These are phyloP conservation scores for Chaetomium sp. DNA, from an alignment of 2,329 filamentous ascomycete genomes.

Conservation along the genomic window DNA sequence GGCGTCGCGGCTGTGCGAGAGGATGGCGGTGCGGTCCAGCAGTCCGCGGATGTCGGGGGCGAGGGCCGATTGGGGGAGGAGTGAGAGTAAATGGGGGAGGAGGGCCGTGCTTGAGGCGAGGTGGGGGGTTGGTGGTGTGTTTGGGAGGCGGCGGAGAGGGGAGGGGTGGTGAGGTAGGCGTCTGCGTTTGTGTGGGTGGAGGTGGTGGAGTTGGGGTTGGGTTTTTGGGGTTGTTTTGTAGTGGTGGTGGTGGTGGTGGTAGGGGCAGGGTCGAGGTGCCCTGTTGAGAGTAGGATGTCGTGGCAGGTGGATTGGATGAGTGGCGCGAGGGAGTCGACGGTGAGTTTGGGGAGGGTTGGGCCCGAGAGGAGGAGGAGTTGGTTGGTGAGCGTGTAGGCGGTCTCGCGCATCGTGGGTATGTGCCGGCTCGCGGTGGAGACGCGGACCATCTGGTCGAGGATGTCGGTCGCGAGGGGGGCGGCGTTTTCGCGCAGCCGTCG, in stretches of 20 bases:
- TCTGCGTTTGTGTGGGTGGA: slow-evolving; percentile 65
- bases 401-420: slow-evolving; percentile 57
- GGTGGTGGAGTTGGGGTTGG: slow-evolving; percentile 28
- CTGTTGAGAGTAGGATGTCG: slow-evolving; percentile 65
- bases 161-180: slow-evolving; percentile 61
- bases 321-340: slow-evolving; percentile 62
- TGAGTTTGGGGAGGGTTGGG: slow-evolving; percentile 65
- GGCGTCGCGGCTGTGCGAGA: slow-evolving; percentile 67
- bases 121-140: slow-evolving; percentile 39
- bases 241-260: slow-evolving; percentile 39
- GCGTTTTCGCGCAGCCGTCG: slow-evolving; percentile 60
- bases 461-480: slow-evolving; percentile 61
- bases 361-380: slow-evolving; percentile 64
- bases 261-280: slow-evolving; percentile 48
- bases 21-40: slow-evolving; percentile 78
- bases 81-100: slow-evolving; percentile 63
- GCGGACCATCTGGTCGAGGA: slow-evolving; percentile 72
- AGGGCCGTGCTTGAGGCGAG: slow-evolving; percentile 61
- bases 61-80: slow-evolving; percentile 66
- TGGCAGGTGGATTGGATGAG: slow-evolving; percentile 71
- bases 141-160: slow-evolving; percentile 9
- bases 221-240: slow-evolving; percentile 41
- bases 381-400: slow-evolving; percentile 61
- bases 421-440: slow-evolving; percentile 64
- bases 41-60: slow-evolving; percentile 72